These are phyloP conservation scores for Gyrodon lividus DNA, from an alignment of 768 basidiomycete genomes.

Conservation along the genomic window DNA sequence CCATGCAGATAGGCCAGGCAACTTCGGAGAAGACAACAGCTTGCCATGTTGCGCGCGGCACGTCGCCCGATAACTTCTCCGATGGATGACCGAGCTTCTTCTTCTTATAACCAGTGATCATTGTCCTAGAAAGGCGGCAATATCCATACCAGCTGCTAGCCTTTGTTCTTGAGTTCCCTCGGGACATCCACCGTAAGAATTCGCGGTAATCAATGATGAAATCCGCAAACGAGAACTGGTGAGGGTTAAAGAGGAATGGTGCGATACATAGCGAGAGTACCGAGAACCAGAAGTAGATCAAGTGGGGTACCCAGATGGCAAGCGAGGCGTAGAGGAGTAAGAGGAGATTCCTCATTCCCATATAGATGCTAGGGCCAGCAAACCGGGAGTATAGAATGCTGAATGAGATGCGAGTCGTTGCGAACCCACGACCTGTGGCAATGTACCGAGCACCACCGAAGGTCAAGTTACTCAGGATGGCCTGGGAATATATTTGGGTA, in stretches of 20 bases:
- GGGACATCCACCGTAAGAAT: slow-evolving; percentile 98
- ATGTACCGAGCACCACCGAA: slow-evolving; percentile 99
- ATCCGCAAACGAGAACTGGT: slow-evolving; percentile 96
- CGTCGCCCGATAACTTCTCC: slow-evolving; percentile 93
- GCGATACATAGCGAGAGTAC: slow-evolving; percentile 93
- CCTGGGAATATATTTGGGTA: slow-evolving; percentile 96
- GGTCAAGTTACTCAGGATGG: slow-evolving; percentile 93
- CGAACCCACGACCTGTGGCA: slow-evolving; percentile 98
- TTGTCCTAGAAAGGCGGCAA: slow-evolving; percentile 93
- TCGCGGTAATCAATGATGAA: slow-evolving; percentile 99
- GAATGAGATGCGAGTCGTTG: slow-evolving; percentile 94
- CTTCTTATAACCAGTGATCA: slow-evolving; percentile 99
- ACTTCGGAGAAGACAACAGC: slow-evolving; percentile 84
- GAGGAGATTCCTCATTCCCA: slow-evolving; percentile 93
- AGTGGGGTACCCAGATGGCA: slow-evolving; percentile 88
- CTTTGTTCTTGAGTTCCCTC: slow-evolving; percentile 95
- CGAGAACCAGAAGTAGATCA: slow-evolving; percentile 99
- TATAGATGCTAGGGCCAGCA: slow-evolving; percentile 98
- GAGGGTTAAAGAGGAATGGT: slow-evolving; percentile 99
- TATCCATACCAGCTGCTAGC: slow-evolving; percentile 99
- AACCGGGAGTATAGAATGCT: slow-evolving; percentile 97
- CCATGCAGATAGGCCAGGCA: slow-evolving; percentile 73
- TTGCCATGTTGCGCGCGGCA: slow-evolving; percentile 87
- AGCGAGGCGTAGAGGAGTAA: slow-evolving; percentile 89
- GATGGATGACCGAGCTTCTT: slow-evolving; percentile 97